These are phyloP conservation scores for Coniferiporia weirii DNA, from an alignment of 1,284 basidiomycete genomes.

Conservation along the genomic window DNA sequence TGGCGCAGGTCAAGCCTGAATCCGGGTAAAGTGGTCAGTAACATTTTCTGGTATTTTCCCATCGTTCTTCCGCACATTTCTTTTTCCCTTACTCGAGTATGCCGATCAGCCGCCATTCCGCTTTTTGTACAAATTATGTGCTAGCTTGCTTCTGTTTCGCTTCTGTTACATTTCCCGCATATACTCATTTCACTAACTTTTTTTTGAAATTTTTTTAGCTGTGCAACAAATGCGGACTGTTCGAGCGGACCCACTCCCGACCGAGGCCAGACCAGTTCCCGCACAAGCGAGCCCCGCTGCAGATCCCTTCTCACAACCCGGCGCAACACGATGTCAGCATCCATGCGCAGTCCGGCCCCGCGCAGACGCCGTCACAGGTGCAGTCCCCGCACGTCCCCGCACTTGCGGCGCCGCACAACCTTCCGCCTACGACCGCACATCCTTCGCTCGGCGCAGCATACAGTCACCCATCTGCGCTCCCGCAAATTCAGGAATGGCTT, in stretches of 20 bases:
- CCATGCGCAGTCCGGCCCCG: not conserved
- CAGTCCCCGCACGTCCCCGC: not conserved
- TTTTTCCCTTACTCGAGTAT: not conserved
- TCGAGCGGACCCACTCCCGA: conserved; percentile 76
- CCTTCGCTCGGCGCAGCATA: conserved; percentile 14
- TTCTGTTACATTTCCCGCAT: not conserved
- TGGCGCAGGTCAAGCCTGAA: conserved; percentile 73
- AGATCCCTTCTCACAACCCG: conserved; percentile 31
- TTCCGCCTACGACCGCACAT: conserved; percentile 14
- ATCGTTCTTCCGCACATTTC: conserved; percentile 1
- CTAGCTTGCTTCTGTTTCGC: too few relatives aligned
- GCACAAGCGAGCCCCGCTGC: conserved; percentile 67
- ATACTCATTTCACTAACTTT: conserved; percentile 10
- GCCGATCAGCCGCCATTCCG: not conserved
- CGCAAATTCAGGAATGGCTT: conserved; percentile 19
- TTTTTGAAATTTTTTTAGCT: conserved; percentile 38
- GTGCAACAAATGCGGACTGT: conserved; percentile 83
- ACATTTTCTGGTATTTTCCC: not conserved
- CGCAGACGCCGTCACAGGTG: not conserved
- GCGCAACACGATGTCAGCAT: not conserved
- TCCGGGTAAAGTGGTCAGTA: conserved; percentile 74
- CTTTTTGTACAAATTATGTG: too few relatives aligned
- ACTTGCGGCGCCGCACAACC: not conserved
- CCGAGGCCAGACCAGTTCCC: conserved; percentile 77
- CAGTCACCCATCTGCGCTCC: conserved; percentile 10